Percentiles rank a stretch among this genome's conserved stretches.
These are phyloP conservation scores for Phytophthora pini DNA, from an alignment of 352 stramenopile species.

Conservation along the genomic window DNA sequence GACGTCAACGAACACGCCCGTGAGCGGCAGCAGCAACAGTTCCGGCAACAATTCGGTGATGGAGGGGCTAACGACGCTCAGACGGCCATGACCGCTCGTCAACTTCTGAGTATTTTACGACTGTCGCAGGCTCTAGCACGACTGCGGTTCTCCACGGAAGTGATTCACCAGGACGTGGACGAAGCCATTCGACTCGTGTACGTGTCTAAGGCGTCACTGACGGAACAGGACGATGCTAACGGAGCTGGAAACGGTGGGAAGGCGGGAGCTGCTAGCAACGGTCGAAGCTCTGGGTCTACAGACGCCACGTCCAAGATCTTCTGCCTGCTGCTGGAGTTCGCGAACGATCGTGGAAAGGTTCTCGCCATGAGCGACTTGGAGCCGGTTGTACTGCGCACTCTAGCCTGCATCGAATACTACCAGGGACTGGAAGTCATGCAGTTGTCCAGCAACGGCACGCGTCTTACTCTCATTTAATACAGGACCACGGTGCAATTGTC, in stretches of 20 bases:
- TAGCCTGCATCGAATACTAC: slow-evolving; percentile 96
- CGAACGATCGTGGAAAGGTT: slow-evolving; percentile 68
- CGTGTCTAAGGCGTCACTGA: slow-evolving; percentile 97
- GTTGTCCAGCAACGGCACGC: slow-evolving; percentile 77
- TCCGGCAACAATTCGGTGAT: slow-evolving; percentile 44
- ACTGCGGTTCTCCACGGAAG: slow-evolving; percentile 95
- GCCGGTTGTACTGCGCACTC: slow-evolving; percentile 95
- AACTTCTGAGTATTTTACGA: slow-evolving; percentile 98
- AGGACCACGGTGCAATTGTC: no score
- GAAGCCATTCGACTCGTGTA: slow-evolving; percentile 97
- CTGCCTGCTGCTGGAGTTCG: slow-evolving; percentile 95
- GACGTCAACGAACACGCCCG: slow-evolving; percentile 86
- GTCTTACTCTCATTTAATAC: slow-evolving; percentile 72
- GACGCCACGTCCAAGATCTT: slow-evolving; percentile 97
- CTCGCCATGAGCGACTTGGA: slow-evolving; percentile 92
- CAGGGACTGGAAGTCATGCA: slow-evolving; percentile 87
- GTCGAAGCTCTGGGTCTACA: slow-evolving; percentile 54
- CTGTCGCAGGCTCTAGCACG: slow-evolving; percentile 97
- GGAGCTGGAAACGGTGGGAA: slow-evolving; percentile 33
- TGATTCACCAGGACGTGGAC: slow-evolving; percentile 98
- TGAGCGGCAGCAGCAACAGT: slow-evolving; percentile 59
- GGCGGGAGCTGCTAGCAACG: slow-evolving; percentile 17
- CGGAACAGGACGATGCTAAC: slow-evolving; percentile 86
- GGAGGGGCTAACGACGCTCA: slow-evolving; percentile 89
- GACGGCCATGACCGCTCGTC: slow-evolving; percentile 98